Conservation (phyloP, 2,329 filamentous ascomycete species). For the Endoconidiophora laricicola region DNA sequence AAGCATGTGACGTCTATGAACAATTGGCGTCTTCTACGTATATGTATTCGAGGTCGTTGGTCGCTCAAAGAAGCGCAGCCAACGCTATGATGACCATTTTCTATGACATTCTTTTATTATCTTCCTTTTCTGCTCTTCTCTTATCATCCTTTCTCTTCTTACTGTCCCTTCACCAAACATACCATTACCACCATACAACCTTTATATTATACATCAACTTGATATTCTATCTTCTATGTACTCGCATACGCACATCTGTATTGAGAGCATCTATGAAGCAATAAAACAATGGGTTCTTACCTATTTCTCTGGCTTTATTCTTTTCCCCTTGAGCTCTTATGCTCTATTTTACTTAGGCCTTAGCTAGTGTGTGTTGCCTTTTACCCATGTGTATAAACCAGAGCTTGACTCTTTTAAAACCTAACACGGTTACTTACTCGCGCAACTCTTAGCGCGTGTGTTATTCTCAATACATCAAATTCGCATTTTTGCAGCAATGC, state of each 20-base stretch:
- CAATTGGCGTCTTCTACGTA: too few relatives aligned
- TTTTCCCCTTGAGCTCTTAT: neutral
- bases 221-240: neutral
- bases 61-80: neutral
- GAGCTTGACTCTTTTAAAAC: too few relatives aligned
- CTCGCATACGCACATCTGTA: too few relatives aligned
- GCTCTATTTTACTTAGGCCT: too few relatives aligned
- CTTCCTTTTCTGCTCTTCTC: neutral
- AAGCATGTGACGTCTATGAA: too few relatives aligned
- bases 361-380: too few relatives aligned
- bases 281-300: neutral
- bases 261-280: neutral
- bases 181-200: neutral
- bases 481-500: neutral
- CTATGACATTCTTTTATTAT: slow-evolving; percentile 2
- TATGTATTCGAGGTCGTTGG: slow-evolving; percentile 2
- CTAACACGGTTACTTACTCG: too few relatives aligned
- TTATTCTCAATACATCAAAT: neutral
- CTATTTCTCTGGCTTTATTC: neutral
- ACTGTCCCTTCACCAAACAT: neutral
- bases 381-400: too few relatives aligned
- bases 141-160: slow-evolving; percentile 2
- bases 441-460: too few relatives aligned
- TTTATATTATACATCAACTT: neutral
- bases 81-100: slow-evolving; percentile 6